phyloP scores from a whole-genome alignment of 2,329 filamentous ascomycete genomes.

The Fusarium zealandicum region DNA sequence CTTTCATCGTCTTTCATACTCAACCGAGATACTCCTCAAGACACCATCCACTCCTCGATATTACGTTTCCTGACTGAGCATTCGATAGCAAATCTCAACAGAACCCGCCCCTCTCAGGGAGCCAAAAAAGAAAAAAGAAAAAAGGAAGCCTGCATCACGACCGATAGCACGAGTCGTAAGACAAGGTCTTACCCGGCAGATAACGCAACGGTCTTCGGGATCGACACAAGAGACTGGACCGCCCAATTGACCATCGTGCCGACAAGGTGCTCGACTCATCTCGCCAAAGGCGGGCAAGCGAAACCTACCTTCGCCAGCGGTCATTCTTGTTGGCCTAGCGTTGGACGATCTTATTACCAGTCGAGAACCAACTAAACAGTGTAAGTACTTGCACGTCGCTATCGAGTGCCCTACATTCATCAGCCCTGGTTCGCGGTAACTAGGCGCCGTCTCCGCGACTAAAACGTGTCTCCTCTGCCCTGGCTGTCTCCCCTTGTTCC shows the following conservation, averaged over 20 bases:
- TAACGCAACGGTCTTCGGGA: constrained; percentile 4
- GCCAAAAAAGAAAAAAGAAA: neutral
- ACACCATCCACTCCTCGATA: too few relatives aligned
- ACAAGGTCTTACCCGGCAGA: constrained; percentile 4
- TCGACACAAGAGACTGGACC: too few relatives aligned
- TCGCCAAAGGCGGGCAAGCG: neutral
- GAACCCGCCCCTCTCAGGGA: neutral
- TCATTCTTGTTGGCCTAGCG: neutral
- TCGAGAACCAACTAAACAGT: neutral
- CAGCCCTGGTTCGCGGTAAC: neutral
- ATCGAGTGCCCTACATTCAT: neutral
- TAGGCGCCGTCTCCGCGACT: constrained; percentile 6
- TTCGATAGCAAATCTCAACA: neutral
- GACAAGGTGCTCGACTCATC: constrained; percentile 30
- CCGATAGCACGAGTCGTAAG: neutral
- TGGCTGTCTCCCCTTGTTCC: too few relatives aligned
- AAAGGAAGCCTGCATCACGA: neutral
- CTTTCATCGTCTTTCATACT: neutral
- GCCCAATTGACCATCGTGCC: constrained; percentile 16
- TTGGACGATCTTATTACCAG: neutral
- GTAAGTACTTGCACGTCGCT: constrained; percentile 6
- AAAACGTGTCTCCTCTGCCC: neutral
- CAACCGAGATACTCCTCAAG: neutral
- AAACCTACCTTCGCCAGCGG: neutral
- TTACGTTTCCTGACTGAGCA: too few relatives aligned